These are phyloP conservation scores for Quercus glauca DNA, from an alignment of 306 rosid genomes.

Conservation along the genomic window DNA sequence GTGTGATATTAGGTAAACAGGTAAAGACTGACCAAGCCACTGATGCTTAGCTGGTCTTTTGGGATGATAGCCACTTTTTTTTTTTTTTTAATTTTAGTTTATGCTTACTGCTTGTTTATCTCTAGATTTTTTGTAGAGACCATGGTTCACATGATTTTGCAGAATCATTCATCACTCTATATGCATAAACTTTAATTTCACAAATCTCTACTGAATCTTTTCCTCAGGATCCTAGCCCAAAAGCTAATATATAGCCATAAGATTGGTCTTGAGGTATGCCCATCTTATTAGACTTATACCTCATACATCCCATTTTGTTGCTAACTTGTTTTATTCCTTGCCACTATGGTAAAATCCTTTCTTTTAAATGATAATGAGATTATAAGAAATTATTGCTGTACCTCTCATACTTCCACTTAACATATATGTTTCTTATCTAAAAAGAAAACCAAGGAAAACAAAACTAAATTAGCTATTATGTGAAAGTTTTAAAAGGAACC, in stretches of 20 bases:
- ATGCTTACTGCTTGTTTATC: not conserved
- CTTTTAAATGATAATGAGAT: not conserved
- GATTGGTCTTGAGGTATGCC: not conserved
- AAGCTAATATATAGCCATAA: not conserved
- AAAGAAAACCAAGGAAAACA: not conserved
- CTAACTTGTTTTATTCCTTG: not conserved
- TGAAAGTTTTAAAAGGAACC: conserved; percentile 31
- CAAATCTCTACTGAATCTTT: not conserved
- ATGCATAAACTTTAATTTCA: not conserved
- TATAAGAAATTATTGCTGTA: not conserved
- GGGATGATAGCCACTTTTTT: too few relatives aligned
- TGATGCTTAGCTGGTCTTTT: too few relatives aligned
- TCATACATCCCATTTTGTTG: not conserved
- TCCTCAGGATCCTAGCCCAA: too few relatives aligned
- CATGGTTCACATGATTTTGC: not conserved
- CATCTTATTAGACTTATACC: not conserved
- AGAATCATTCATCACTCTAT: not conserved
- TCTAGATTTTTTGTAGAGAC: not conserved
- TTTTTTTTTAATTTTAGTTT: not conserved
- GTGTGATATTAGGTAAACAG: too few relatives aligned
- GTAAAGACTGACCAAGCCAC: too few relatives aligned
- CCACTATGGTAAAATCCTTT: not conserved
- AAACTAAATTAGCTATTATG: not conserved
- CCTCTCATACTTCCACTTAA: not conserved
- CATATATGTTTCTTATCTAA: not conserved